A percentile compares a stretch with the other conserved stretches of the same genome.
Conservation (phyloP, 1,139 yeast species). For the Pichia norvegensis region DNA sequence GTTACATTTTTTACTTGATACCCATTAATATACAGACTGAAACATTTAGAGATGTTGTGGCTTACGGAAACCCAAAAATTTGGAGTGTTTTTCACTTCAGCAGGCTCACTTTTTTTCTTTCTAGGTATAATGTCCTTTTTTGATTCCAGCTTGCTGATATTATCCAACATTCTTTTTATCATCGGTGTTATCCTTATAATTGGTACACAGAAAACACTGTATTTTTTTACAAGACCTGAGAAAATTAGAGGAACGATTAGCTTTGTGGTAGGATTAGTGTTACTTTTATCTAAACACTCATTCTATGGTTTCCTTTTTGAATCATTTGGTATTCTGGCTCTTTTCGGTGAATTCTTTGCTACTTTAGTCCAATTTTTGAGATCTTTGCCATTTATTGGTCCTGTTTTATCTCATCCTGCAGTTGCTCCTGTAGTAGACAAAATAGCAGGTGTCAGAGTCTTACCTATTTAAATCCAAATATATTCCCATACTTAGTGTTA, state of each 20-base stretch:
- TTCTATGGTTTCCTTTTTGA: conserved; percentile 82
- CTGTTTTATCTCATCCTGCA: conserved; percentile 69
- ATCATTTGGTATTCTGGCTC: conserved; percentile 75
- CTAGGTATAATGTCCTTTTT: conserved; percentile 81
- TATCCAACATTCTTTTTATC: conserved; percentile 79
- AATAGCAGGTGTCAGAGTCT: conserved; percentile 54
- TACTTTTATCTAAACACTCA: conserved; percentile 70
- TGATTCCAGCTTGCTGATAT: conserved; percentile 81
- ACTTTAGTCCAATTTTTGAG: conserved; percentile 84
- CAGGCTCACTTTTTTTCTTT: conserved; percentile 67
- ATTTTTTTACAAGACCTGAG: conserved; percentile 79
- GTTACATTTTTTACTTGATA: neutral
- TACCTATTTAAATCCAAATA: conserved; percentile 41
- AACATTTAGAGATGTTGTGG: conserved; percentile 51
- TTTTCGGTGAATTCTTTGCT: conserved; percentile 58
- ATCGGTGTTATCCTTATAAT: conserved; percentile 79
- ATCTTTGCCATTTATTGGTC: conserved; percentile 84
- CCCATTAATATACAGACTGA: neutral
- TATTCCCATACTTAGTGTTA: neutral
- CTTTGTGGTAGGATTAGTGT: conserved; percentile 62
- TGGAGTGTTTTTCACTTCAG: conserved; percentile 91
- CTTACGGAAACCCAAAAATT: conserved; percentile 72
- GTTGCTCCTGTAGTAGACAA: conserved; percentile 72
- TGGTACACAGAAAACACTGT: conserved; percentile 77
- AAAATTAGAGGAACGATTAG: conserved; percentile 82